Evolutionary conservation across 257 asterid genomes (phyloP).

Genomic region (Solanum appendiculatum): DNA sequence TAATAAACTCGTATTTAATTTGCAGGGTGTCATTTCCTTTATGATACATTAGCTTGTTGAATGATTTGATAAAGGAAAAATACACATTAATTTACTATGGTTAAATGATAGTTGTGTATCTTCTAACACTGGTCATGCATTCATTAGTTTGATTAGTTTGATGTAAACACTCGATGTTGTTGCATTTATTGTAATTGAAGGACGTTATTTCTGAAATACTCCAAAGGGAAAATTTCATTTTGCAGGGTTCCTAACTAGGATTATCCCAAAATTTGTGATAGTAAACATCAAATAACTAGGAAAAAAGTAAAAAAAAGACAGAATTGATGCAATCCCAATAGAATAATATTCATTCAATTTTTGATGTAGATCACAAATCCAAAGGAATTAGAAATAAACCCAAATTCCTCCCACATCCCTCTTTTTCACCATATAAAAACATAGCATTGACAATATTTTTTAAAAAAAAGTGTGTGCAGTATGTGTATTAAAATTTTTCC

Average conservation of each 20-base stretch:
- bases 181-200: background rate
- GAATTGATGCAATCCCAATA: background rate
- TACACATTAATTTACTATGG: no score
- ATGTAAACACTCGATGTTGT: background rate
- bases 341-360: background rate
- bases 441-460: background rate
- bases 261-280: background rate
- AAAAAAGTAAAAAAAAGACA: background rate
- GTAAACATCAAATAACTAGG: background rate
- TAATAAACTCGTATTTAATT: no score
- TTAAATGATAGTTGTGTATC: no score
- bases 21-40: background rate
- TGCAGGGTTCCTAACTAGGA: background rate
- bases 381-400: background rate
- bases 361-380: background rate
- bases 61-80: no score
- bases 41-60: background rate
- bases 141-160: background rate
- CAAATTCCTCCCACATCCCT: background rate
- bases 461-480: background rate
- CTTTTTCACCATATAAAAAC: background rate
- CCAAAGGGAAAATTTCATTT: background rate
- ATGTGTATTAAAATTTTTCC: background rate
- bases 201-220: background rate
- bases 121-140: background rate